Conservation (phyloP, 2,329 filamentous ascomycete genomes). For the Penicillium sp. region DNA sequence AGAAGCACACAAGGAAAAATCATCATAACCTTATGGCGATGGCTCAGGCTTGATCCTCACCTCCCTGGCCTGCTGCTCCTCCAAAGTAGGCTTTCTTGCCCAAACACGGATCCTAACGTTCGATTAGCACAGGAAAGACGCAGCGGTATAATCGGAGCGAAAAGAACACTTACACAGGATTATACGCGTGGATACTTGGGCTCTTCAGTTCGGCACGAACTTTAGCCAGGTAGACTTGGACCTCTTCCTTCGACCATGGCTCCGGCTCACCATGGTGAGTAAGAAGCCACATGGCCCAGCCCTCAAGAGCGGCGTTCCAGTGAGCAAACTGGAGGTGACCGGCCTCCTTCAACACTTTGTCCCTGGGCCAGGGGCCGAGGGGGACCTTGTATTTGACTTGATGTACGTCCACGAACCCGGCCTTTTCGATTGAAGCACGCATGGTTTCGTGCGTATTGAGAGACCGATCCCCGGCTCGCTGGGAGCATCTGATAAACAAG, state of each 20-base stretch:
- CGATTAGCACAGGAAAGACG: not conserved
- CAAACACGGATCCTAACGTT: slow-evolving; percentile 10
- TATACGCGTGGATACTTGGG: slow-evolving; percentile 13
- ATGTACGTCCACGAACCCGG: slow-evolving; percentile 37
- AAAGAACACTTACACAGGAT: slow-evolving; percentile 7
- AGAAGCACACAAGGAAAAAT: not conserved
- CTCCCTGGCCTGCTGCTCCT: not conserved
- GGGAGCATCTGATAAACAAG: slow-evolving; percentile 25
- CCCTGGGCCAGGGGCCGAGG: slow-evolving; percentile 36
- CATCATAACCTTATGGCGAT: not conserved
- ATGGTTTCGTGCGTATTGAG: slow-evolving; percentile 29
- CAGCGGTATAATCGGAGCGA: not conserved
- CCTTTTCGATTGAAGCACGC: slow-evolving; percentile 28
- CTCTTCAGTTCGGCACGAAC: slow-evolving; percentile 16
- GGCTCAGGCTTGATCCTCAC: slow-evolving; percentile 1
- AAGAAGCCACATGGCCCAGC: slow-evolving; percentile 35
- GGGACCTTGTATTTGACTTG: slow-evolving; percentile 33
- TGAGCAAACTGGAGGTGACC: slow-evolving; percentile 41
- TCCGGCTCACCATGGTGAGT: slow-evolving; percentile 28
- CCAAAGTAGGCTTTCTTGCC: slow-evolving; percentile 12
- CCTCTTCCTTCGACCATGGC: slow-evolving; percentile 24
- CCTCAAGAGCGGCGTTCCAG: slow-evolving; percentile 32
- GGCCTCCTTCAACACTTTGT: slow-evolving; percentile 38
- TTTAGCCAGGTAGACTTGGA: slow-evolving; percentile 20
- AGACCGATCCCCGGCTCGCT: slow-evolving; percentile 25